These are phyloP conservation scores for Ustilago lituana DNA, from an alignment of 1,284 basidiomycete species.

Conservation along the genomic window DNA sequence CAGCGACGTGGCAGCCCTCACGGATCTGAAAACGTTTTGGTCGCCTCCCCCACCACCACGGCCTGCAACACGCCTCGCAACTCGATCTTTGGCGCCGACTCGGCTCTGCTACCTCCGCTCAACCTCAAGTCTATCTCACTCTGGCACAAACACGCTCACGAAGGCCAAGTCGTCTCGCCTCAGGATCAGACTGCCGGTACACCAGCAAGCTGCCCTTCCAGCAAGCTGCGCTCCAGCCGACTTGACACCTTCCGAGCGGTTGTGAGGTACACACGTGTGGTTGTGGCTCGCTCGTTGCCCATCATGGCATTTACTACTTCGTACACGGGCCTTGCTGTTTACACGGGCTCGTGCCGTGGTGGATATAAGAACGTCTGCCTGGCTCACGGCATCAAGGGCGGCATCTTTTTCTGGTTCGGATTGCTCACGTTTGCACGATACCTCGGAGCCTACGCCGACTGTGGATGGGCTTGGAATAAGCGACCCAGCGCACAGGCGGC, in stretches of 20 bases:
- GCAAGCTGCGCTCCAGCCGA: conserved; percentile 15
- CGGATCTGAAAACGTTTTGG: conserved; percentile 5
- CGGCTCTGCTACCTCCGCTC: conserved; percentile 3
- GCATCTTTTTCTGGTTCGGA: conserved; percentile 74
- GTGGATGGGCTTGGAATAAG: conserved; percentile 95
- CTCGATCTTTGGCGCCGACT: conserved; percentile 28
- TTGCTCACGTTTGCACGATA: conserved; percentile 88
- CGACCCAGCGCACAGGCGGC: conserved; percentile 33
- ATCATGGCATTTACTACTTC: conserved; percentile 76
- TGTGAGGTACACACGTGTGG: conserved; percentile 43
- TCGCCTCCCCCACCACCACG: conserved; percentile 44
- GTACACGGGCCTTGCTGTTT: conserved; percentile 78
- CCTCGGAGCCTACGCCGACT: conserved; percentile 84
- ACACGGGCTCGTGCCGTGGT: conserved; percentile 80
- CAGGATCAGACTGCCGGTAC: background rate
- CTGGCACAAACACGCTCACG: conserved; percentile 24
- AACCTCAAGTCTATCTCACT: conserved; percentile 29
- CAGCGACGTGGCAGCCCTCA: background rate
- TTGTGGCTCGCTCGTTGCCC: conserved; percentile 74
- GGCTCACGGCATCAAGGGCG: conserved; percentile 89
- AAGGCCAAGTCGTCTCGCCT: background rate
- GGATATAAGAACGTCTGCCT: conserved; percentile 77
- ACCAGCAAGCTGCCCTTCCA: background rate
- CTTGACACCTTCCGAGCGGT: conserved; percentile 16
- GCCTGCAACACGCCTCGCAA: conserved; percentile 48